Conservation (phyloP, 192 early-diverging fungal genomes). For the Rhizoclosmatium sp. region DNA sequence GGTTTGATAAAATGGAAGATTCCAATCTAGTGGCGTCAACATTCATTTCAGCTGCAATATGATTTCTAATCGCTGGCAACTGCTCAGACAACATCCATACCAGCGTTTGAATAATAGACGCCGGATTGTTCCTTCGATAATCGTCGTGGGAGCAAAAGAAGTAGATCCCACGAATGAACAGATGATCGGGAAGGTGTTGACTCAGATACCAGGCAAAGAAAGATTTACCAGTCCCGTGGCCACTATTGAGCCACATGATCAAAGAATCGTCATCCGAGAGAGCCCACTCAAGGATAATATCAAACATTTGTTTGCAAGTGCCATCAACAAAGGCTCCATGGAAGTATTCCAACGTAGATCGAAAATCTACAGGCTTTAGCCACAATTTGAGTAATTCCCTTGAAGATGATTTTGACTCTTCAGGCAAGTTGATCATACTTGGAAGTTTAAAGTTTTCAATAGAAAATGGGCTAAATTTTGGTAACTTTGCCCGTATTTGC, state of each 20-base stretch:
- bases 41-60: constrained; percentile 3
- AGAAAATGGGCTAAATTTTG: too few relatives aligned
- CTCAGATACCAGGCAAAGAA: constrained; percentile 20
- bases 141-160: constrained; percentile 43
- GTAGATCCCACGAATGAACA: constrained; percentile 22
- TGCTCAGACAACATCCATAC: constrained; percentile 2
- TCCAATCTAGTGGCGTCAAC: not conserved
- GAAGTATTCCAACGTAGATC: constrained; percentile 5
- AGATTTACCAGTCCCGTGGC: constrained; percentile 30
- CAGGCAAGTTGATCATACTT: too few relatives aligned
- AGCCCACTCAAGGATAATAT: not conserved
- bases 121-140: constrained; percentile 6
- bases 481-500: constrained; percentile 1
- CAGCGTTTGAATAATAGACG: constrained; percentile 11
- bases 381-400: constrained; percentile 9
- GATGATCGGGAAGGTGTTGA: constrained; percentile 8
- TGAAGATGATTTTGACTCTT: too few relatives aligned
- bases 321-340: constrained; percentile 8
- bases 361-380: constrained; percentile 32
- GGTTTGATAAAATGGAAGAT: not conserved
- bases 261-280: constrained; percentile 6
- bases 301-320: constrained; percentile 18
- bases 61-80: not conserved
- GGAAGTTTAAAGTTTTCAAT: too few relatives aligned
- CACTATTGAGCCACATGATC: constrained; percentile 25